Evolutionary conservation across 106 monocot species (phyloP).

Genomic region (Gastrodia elata): DNA sequence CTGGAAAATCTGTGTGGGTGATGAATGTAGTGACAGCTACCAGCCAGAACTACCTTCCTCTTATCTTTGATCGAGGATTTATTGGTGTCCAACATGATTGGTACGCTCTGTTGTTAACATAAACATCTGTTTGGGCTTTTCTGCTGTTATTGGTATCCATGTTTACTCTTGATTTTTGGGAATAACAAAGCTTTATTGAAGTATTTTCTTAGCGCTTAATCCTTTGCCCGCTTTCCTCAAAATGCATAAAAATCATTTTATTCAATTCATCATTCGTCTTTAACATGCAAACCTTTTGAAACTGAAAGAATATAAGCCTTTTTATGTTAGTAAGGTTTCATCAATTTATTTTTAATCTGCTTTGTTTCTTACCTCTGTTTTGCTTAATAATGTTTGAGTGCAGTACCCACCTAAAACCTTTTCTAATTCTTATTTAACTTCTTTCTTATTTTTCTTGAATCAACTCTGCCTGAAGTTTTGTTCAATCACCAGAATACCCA

Average conservation of each 20-base stretch:
- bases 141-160: neutral
- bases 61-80: slow-evolving; percentile 82
- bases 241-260: too few species aligned
- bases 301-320: neutral
- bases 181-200: neutral
- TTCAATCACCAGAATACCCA: neutral
- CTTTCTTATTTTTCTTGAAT: neutral
- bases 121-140: neutral
- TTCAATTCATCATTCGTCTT: neutral
- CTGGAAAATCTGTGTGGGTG: slow-evolving; percentile 86
- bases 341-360: neutral
- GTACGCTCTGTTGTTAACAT: slow-evolving; percentile 15
- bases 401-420: neutral
- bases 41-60: slow-evolving; percentile 52
- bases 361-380: neutral
- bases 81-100: slow-evolving; percentile 93
- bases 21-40: slow-evolving; percentile 82
- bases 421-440: neutral
- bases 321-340: neutral
- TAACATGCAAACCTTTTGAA: neutral
- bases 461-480: neutral
- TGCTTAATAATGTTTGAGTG: neutral
- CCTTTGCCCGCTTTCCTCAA: too few species aligned
- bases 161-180: neutral
- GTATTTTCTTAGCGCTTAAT: too few species aligned